Evolutionary conservation across 441 rosid genomes (phyloP).

Genomic region (Populus hybrid): DNA sequence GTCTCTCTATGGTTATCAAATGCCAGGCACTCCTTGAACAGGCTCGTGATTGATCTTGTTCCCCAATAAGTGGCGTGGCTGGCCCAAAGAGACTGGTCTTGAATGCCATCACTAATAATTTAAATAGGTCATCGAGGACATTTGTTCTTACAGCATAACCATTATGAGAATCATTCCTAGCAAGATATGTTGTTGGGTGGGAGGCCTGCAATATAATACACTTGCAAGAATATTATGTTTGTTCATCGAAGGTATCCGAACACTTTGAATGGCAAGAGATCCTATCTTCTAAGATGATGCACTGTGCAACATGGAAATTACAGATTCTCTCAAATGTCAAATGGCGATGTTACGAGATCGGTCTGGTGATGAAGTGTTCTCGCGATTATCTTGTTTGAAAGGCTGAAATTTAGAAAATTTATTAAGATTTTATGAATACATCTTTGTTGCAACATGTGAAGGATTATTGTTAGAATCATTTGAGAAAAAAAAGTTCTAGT

Average conservation of each 20-base stretch:
- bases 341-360: no score
- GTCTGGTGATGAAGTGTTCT: background rate
- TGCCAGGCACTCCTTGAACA: background rate
- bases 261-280: no score
- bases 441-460: no score
- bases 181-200: background rate
- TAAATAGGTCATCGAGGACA: background rate
- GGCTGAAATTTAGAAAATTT: background rate
- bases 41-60: background rate
- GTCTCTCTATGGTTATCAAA: background rate
- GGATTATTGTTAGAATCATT: no score
- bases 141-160: background rate
- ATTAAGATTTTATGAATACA: no score
- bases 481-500: no score
- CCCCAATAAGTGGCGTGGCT: background rate
- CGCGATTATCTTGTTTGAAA: background rate
- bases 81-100: background rate
- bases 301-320: no score
- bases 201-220: no score
- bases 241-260: no score
- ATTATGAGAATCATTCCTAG: background rate
- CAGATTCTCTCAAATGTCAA: no score
- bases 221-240: no score
- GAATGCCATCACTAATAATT: background rate
- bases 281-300: no score